phyloP scores from a whole-genome alignment of 1,284 basidiomycete genomes.

The Volvariella surrecta region DNA sequence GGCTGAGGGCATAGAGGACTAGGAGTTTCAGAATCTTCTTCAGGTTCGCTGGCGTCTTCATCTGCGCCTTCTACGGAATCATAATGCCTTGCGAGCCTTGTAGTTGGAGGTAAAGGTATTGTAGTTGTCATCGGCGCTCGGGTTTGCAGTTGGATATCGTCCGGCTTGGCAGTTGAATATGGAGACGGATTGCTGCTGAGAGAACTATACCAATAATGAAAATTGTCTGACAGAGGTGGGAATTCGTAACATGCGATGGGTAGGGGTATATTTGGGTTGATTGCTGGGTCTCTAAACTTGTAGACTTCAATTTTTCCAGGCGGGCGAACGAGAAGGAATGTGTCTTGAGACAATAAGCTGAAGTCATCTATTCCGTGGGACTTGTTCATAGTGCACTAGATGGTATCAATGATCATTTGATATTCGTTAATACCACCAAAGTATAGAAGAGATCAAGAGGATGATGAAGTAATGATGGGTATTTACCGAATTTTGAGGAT shows the following conservation, averaged over 20 bases:
- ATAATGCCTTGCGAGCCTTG: too few relatives aligned
- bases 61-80: too few relatives aligned
- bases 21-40: not conserved
- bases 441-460: constrained; percentile 2
- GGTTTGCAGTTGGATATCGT: not conserved
- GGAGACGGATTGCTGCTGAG: constrained; percentile 38
- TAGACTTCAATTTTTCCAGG: constrained; percentile 38
- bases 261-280: constrained; percentile 18
- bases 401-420: constrained; percentile 2
- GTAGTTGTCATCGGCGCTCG: not conserved
- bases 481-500: constrained; percentile 28
- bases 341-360: constrained; percentile 33
- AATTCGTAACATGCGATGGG: constrained; percentile 29
- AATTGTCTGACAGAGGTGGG: constrained; percentile 30
- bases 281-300: constrained; percentile 29
- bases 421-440: not conserved
- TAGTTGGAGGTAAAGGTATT: too few relatives aligned
- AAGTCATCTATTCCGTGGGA: constrained; percentile 40
- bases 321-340: constrained; percentile 36
- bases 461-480: not conserved
- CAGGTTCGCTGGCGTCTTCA: too few relatives aligned
- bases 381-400: constrained; percentile 28
- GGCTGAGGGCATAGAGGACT: not conserved
- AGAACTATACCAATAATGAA: constrained; percentile 40
- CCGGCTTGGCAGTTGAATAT: constrained; percentile 15